Conservation (phyloP, 2,329 filamentous ascomycete genomes). For the Fusarium staphyleae region DNA sequence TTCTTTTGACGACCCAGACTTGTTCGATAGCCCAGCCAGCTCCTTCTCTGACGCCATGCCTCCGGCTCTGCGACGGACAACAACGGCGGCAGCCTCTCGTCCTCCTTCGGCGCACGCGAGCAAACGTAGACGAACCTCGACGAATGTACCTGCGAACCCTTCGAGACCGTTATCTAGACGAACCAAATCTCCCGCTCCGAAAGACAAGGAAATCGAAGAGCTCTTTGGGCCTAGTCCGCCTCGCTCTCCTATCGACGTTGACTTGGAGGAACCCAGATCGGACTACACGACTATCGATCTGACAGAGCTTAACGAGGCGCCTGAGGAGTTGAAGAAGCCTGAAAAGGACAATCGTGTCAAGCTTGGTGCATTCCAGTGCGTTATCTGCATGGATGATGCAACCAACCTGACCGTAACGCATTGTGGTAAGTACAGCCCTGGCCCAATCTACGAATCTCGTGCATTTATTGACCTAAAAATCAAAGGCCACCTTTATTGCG, state of each 20-base stretch:
- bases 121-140: constrained; percentile 41
- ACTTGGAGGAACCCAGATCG: constrained; percentile 10
- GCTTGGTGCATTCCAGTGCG: constrained; percentile 66
- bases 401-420: constrained; percentile 67
- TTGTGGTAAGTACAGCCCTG: constrained; percentile 62
- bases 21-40: constrained; percentile 38
- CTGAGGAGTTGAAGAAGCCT: constrained; percentile 52
- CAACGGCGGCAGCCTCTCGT: constrained; percentile 23
- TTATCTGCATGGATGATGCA: constrained; percentile 71
- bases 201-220: constrained; percentile 36
- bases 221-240: constrained; percentile 39
- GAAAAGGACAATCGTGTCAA: constrained; percentile 59
- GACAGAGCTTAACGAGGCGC: constrained; percentile 53
- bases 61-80: constrained; percentile 27
- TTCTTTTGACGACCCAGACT: constrained; percentile 38
- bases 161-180: constrained; percentile 17
- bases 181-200: constrained; percentile 5
- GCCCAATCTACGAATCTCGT: neutral
- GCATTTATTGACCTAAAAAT: constrained; percentile 22
- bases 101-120: constrained; percentile 17
- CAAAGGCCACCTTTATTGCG: constrained; percentile 70
- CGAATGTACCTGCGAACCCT: constrained; percentile 7
- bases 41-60: constrained; percentile 46
- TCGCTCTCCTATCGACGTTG: constrained; percentile 17
- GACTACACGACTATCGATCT: constrained; percentile 47